Evolutionary conservation across 768 basidiomycete genomes (phyloP), one percentile per base, ranked within the genome.

Genomic region (Lentinula detonsa): DNA sequence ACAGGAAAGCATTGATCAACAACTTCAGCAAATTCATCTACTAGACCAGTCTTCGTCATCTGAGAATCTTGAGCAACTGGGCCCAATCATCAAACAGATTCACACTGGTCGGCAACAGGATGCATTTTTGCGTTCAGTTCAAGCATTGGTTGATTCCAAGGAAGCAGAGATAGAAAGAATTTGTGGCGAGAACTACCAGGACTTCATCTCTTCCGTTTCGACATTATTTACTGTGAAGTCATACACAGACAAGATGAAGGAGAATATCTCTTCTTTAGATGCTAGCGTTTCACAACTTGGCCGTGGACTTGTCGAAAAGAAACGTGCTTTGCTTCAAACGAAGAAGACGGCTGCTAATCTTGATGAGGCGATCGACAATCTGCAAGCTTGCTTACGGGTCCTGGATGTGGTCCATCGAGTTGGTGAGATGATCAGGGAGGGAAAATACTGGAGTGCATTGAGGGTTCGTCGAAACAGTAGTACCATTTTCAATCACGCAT

Each of bases 161-260:
- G 97, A 99, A 72, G 81, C 84, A 63, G 96, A 98, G 73, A 99
- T 99, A 72, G 93, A 98, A 76, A 86, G 84, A 62, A 95, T 98
- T 72, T 98, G 97, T 75, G 85, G 87, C 61, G 91, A 94, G 66
- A 98, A 98, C 73, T 98, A 98, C 69, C 93, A 95, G 74, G 96
- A 98, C 74, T 99, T 99, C 67, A 95, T 98, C 37, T 88, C 90
- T 33, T 97, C 95, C 18, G 95, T 98, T 15, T 93, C 94, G n/a
- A 98, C 95, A 2, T 80, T 99, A 63, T 90, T 98, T 74, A 89
- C 90, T 51, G 93, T 99, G 71, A 90, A 98, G 72, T 93, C 95
- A 18, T 98, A 97, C 69, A 98, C 97, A 40, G 92, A 90, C 66
- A 93, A 89, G 73, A 86, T 99, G 68, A 88, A 92, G 68, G 88